Base-by-base conservation (phyloP, 2,329 filamentous ascomycete species). In the Thermomyces lanuginosus region DNA sequence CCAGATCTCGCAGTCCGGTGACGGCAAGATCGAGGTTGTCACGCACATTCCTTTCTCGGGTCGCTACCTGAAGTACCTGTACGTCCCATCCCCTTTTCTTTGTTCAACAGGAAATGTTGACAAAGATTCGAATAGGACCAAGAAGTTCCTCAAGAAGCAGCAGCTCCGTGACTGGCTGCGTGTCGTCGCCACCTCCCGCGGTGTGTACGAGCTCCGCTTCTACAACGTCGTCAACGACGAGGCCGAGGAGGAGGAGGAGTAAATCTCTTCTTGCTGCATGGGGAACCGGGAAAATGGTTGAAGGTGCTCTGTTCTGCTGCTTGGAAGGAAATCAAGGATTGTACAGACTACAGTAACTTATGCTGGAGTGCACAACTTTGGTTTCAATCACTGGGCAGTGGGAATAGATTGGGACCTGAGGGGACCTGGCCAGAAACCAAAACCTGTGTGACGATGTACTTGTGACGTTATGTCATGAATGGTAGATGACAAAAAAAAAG, bases 61-160 rank as follows among this genome's bases (percentile, higher is more conserved):
- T 53, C 79, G 89, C 58, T 98, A 98, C 73, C 72, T 98, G 63
- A 98, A 98, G 80, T 98, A 98, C 75, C 69, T 98, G 82, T 92
- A 69, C 45, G 82, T 69, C 32, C 23, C 16, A 10, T 8, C 5
- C 11, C 8, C 8, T 11, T 7, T 21, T 12, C 9, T n/a, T 3
- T 5, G 8, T 13, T 4, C 6, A 21, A 12, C 11, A 26, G 6
- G 26, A 17, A 23, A 27, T 14, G 4, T 20, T 29, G 16, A 29
- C n/a, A 8, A 9, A 14, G 8, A 28, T 10, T 24, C 26, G 24
- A 27, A 29, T 44, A 92, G 82, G 60, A 98, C 89, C 62, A 98
- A 98, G 82, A 98, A 98, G 75, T 98, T 92, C 78, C 78, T 98
- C 64, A 98, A 98, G 83, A 98, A 98, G 81, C 82, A 93, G 72